Conservation (phyloP, 441 rosid species). For the Hypseocharis bilobata region DNA sequence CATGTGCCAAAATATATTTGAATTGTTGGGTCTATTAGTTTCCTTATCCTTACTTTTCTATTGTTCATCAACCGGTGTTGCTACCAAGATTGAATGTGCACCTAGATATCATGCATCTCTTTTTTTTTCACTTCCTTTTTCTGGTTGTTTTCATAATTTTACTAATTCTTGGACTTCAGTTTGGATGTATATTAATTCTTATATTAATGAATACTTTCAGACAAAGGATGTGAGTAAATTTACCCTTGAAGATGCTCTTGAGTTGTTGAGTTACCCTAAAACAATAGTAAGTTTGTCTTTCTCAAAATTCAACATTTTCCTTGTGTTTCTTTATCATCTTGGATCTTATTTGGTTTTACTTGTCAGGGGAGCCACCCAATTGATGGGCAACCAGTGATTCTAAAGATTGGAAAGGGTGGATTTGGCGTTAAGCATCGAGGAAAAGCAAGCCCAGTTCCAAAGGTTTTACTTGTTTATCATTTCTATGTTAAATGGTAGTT, state of each 20-base stretch:
- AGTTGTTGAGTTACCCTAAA: constrained; percentile 63
- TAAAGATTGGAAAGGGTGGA: constrained; percentile 3
- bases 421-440: constrained; percentile 1
- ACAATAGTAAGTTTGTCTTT: constrained; percentile 51
- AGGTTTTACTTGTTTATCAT: not conserved
- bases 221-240: constrained; percentile 53
- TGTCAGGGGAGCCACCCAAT: not conserved
- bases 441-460: not conserved
- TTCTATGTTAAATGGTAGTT: not conserved
- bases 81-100: not conserved
- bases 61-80: not conserved
- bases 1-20: not conserved
- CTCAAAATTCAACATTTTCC: not conserved
- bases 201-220: constrained; percentile 32
- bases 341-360: constrained; percentile 1
- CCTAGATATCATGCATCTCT: not conserved
- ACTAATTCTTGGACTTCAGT: not conserved
- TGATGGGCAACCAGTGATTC: not conserved
- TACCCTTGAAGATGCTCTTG: constrained; percentile 65
- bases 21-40: not conserved
- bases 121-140: not conserved
- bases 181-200: not conserved
- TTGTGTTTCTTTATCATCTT: not conserved
- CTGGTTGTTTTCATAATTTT: not conserved
- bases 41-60: not conserved